Percentiles rank a stretch among this genome's conserved stretches.
Conservation (phyloP, 441 rosid genomes). For the Adansonia grandidieri region DNA sequence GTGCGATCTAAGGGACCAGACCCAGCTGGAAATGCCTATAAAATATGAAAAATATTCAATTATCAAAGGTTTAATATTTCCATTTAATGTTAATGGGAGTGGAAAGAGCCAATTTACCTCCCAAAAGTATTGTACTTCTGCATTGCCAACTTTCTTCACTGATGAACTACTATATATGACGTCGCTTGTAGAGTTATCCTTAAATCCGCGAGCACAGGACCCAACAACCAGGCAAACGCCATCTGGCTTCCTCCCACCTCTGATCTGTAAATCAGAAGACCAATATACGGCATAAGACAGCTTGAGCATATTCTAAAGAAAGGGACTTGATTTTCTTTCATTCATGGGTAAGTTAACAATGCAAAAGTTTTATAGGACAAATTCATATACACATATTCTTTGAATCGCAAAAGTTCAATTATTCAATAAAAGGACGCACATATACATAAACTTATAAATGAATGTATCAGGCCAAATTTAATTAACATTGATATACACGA, state of each 20-base stretch:
- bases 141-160: conserved; percentile 61
- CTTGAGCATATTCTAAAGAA: background rate
- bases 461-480: background rate
- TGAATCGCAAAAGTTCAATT: background rate
- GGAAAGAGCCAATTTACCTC: conserved; percentile 60
- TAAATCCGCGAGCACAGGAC: conserved; percentile 89
- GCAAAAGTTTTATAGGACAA: conserved; percentile 3
- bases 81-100: conserved; percentile 1
- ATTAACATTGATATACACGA: background rate
- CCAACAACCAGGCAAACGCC: conserved; percentile 98
- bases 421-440: background rate
- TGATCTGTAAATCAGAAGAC: conserved; percentile 58
- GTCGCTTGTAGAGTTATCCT: conserved; percentile 74
- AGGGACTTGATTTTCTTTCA: conserved; percentile 3
- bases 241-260: conserved; percentile 85
- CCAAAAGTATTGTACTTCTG: conserved; percentile 87
- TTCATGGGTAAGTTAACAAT: background rate
- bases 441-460: background rate
- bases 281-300: background rate
- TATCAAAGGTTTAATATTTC: conserved; percentile 20
- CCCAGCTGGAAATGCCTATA: conserved; percentile 96
- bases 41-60: conserved; percentile 30
- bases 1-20: conserved; percentile 91
- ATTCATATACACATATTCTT: background rate
- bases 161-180: conserved; percentile 86